These are phyloP conservation scores for Penium margaritaceum DNA, from an alignment of 139 green algal species.

Conservation along the genomic window DNA sequence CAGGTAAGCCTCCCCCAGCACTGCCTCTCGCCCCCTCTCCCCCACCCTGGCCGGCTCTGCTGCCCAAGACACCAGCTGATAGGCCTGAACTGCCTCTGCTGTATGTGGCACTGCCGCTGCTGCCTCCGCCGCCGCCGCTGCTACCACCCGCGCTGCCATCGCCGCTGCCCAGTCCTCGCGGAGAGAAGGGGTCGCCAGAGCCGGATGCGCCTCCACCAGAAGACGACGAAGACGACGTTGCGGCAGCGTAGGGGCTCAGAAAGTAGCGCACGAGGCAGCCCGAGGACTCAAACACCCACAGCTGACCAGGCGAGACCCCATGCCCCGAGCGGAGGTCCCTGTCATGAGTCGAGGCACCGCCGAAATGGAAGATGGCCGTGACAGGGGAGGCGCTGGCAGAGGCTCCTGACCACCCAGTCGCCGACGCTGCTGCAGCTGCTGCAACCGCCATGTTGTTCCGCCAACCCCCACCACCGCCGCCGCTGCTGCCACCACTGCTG, in stretches of 20 bases:
- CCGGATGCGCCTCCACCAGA: too few species aligned
- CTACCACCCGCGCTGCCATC: neutral
- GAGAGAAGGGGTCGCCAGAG: too few species aligned
- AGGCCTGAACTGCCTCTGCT: neutral
- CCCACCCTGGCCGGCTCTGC: neutral
- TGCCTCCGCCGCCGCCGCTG: neutral
- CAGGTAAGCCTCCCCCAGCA: too few species aligned
- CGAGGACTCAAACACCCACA: constrained; percentile 21
- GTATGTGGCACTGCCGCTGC: neutral
- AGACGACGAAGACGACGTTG: too few species aligned
- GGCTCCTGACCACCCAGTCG: too few species aligned
- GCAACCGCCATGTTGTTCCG: constrained; percentile 6
- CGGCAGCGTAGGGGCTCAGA: constrained; percentile 14
- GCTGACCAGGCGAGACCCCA: constrained; percentile 4
- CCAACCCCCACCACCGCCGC: constrained; percentile 19
- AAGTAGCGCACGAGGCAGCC: constrained; percentile 26
- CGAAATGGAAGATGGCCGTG: constrained; percentile 14
- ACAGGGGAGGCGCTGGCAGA: constrained; percentile 10
- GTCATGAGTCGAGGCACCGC: too few species aligned
- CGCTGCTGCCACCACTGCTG: too few species aligned
- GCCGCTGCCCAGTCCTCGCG: neutral
- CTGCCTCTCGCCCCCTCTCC: too few species aligned
- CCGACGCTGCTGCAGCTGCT: constrained; percentile 9
- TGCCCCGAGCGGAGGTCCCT: neutral
- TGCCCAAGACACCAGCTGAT: neutral